Conservation (phyloP, 768 basidiomycete genomes). For the Sporobolomyces phaffii region DNA sequence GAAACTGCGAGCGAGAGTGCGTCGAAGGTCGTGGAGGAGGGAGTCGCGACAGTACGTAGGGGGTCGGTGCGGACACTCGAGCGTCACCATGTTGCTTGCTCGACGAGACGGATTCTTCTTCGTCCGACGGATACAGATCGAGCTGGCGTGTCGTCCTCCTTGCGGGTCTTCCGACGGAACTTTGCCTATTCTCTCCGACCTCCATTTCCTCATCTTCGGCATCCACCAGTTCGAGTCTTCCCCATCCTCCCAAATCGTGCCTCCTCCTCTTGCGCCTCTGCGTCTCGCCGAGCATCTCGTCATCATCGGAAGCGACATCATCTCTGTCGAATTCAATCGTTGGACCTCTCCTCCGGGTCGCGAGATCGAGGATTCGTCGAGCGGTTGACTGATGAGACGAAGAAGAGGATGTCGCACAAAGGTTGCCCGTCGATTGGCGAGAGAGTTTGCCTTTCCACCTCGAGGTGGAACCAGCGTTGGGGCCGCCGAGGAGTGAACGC, state of each 20-base stretch:
- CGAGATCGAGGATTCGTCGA: background rate
- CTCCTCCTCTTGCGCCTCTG: conserved; percentile 6
- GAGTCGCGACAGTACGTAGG: background rate
- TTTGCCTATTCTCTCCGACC: too few species aligned
- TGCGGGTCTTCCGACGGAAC: too few species aligned
- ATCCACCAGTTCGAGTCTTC: conserved; percentile 11
- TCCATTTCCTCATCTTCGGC: background rate
- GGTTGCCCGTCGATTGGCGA: too few species aligned
- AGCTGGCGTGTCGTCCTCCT: too few species aligned
- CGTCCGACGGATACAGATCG: too few species aligned
- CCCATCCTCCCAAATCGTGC: background rate
- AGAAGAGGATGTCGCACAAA: background rate
- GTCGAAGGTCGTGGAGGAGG: background rate
- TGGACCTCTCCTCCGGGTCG: background rate
- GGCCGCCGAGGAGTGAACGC: background rate
- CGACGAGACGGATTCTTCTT: background rate
- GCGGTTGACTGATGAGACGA: background rate
- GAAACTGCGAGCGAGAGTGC: background rate
- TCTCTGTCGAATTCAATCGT: background rate
- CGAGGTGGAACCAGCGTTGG: background rate
- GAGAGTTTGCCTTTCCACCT: background rate
- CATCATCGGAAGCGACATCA: background rate
- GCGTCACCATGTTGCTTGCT: too few species aligned
- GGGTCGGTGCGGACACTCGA: too few species aligned
- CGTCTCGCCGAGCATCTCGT: background rate